Evolutionary conservation across 768 basidiomycete species (phyloP).

Genomic region (Lanmaoa rubissima): DNA sequence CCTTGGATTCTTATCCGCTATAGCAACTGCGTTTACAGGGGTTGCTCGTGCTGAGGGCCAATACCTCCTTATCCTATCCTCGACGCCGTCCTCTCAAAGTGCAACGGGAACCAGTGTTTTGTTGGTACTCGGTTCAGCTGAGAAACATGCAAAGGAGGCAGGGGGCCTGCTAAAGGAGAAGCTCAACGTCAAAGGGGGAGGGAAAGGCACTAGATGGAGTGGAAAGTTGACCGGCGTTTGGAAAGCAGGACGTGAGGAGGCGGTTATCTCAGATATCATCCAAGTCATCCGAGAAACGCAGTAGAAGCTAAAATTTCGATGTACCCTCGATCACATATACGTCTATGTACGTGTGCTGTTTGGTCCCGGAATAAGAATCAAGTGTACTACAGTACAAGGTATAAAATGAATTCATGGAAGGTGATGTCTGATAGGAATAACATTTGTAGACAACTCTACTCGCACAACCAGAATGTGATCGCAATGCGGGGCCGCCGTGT

Average conservation of each 20-base stretch:
- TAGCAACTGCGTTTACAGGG: constrained; percentile 47
- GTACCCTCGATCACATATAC: background rate
- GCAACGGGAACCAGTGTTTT: constrained; percentile 50
- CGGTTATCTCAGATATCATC: constrained; percentile 18
- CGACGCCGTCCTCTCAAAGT: constrained; percentile 59
- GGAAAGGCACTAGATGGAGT: constrained; percentile 74
- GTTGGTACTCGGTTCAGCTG: constrained; percentile 59
- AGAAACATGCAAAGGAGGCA: constrained; percentile 53
- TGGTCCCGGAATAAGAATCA: no score
- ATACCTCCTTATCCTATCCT: constrained; percentile 56
- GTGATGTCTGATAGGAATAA: no score
- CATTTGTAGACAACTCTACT: no score
- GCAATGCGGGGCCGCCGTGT: no score
- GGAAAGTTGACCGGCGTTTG: constrained; percentile 60
- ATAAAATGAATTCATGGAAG: no score
- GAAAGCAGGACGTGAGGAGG: constrained; percentile 24
- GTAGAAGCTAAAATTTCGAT: background rate
- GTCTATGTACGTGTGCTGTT: background rate
- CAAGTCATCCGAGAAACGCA: constrained; percentile 6
- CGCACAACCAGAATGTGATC: no score
- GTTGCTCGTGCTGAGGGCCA: constrained; percentile 19
- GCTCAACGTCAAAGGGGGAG: constrained; percentile 71
- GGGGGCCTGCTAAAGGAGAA: constrained; percentile 58
- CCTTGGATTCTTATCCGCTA: constrained; percentile 57
- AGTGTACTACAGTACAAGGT: no score